A percentile compares a stretch with the other conserved stretches of the same genome.
These are phyloP conservation scores for Hypoxylon sp. DNA, from an alignment of 2,329 filamentous ascomycete genomes.

Conservation along the genomic window DNA sequence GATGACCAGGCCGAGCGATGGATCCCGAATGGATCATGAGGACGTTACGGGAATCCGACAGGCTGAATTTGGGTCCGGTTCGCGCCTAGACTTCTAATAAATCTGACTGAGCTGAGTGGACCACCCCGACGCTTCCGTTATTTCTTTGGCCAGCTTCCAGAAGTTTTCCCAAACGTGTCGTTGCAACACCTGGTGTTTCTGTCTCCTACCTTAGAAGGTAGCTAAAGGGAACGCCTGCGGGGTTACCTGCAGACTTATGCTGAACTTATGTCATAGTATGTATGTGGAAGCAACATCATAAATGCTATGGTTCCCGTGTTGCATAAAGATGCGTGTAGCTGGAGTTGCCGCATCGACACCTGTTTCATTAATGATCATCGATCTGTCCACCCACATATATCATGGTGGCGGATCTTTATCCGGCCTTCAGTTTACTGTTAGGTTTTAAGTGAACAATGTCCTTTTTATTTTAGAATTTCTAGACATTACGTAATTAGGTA, in stretches of 20 bases:
- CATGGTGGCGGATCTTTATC: slow-evolving; percentile 15
- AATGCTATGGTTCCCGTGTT: slow-evolving; percentile 18
- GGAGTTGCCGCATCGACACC: slow-evolving; percentile 25
- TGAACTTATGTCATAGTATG: slow-evolving; percentile 28
- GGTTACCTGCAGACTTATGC: slow-evolving; percentile 27
- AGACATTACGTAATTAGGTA: slow-evolving; percentile 19
- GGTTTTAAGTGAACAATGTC: slow-evolving; percentile 10
- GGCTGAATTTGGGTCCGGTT: slow-evolving; percentile 22
- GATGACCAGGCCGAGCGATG: slow-evolving; percentile 26
- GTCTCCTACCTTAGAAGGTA: not conserved
- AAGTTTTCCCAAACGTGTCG: slow-evolving; percentile 35
- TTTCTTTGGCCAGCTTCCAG: slow-evolving; percentile 35
- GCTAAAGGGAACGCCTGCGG: slow-evolving; percentile 23
- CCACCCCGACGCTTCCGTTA: slow-evolving; percentile 32
- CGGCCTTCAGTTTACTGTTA: slow-evolving; percentile 10
- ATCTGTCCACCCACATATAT: slow-evolving; percentile 22
- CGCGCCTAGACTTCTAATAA: slow-evolving; percentile 11
- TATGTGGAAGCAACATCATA: slow-evolving; percentile 28
- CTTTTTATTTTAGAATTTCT: slow-evolving; percentile 14
- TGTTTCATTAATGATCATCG: slow-evolving; percentile 29
- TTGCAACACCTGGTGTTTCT: slow-evolving; percentile 29
- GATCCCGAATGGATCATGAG: slow-evolving; percentile 32
- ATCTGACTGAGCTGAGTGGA: slow-evolving; percentile 32
- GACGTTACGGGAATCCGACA: slow-evolving; percentile 21
- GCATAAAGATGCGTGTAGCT: slow-evolving; percentile 20